Conservation (phyloP, 1,284 basidiomycete species). For the Thelephora terrestris region DNA sequence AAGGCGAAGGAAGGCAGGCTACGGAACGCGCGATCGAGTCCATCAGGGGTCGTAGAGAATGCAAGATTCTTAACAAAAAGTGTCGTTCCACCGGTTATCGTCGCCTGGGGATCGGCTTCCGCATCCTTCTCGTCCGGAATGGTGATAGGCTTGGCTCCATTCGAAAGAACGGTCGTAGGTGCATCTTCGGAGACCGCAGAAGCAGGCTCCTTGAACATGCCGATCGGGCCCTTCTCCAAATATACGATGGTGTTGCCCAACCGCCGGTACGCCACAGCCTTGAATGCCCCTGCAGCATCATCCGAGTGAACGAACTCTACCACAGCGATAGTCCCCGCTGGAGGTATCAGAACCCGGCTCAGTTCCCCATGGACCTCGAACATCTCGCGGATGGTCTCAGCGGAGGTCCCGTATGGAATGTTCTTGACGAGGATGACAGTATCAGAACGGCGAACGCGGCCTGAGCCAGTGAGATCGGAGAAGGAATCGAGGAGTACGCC, state of each 20-base stretch:
- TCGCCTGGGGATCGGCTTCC: conserved; percentile 33
- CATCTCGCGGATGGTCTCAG: conserved; percentile 64
- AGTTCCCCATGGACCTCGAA: conserved; percentile 76
- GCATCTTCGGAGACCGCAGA: conserved; percentile 10
- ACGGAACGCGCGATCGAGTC: conserved; percentile 65
- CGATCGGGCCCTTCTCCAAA: conserved; percentile 84
- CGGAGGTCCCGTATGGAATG: conserved; percentile 86
- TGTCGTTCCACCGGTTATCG: conserved; percentile 66
- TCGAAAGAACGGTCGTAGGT: conserved; percentile 11
- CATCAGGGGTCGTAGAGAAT: conserved; percentile 79
- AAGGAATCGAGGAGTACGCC: conserved; percentile 41
- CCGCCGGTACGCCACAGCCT: conserved; percentile 77
- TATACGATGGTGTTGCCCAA: conserved; percentile 88
- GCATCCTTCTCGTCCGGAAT: conserved; percentile 23
- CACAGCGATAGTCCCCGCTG: conserved; percentile 89
- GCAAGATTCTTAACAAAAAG: conserved; percentile 94
- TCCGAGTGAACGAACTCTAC: conserved; percentile 75
- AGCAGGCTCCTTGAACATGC: conserved; percentile 52
- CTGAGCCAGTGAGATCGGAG: conserved; percentile 43
- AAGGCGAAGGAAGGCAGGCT: conserved; percentile 78
- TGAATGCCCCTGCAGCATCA: conserved; percentile 72
- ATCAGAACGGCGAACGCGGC: conserved; percentile 48
- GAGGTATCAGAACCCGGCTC: conserved; percentile 77
- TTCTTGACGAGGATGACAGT: conserved; percentile 93
- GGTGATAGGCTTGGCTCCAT: conserved; percentile 21